These are phyloP conservation scores for Globisporangium lucens DNA, from an alignment of 352 stramenopile genomes.

Conservation along the genomic window DNA sequence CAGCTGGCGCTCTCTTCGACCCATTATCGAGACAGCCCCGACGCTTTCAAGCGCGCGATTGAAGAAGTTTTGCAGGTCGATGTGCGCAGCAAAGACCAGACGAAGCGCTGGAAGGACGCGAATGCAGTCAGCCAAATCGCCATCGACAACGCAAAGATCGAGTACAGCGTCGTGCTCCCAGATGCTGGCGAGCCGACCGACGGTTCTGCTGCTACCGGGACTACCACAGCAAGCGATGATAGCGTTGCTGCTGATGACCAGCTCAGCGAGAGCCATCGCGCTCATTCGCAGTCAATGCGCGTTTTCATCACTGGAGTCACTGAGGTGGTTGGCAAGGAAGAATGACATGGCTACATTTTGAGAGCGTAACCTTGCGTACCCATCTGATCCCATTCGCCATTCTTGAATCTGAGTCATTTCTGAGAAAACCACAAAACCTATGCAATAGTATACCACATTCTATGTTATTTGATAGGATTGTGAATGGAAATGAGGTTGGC, in stretches of 20 bases:
- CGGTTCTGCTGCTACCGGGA: neutral
- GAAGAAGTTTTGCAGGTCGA: slow-evolving; percentile 69
- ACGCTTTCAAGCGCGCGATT: slow-evolving; percentile 41
- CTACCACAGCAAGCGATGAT: neutral
- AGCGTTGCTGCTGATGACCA: neutral
- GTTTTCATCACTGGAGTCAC: slow-evolving; percentile 7
- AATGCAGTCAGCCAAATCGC: slow-evolving; percentile 42
- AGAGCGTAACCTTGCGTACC: neutral
- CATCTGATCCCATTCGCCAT: neutral
- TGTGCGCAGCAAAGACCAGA: slow-evolving; percentile 77
- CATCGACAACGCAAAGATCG: slow-evolving; percentile 53
- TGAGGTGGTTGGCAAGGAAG: neutral
- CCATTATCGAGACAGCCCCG: slow-evolving; percentile 35
- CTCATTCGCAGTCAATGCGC: neutral
- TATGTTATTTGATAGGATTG: neutral
- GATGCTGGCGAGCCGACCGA: neutral
- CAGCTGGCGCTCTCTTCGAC: slow-evolving; percentile 36
- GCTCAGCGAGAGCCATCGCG: neutral
- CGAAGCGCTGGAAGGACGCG: slow-evolving; percentile 36
- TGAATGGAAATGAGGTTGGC: neutral
- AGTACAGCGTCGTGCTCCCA: slow-evolving; percentile 30
- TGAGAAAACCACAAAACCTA: neutral
- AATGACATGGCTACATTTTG: neutral
- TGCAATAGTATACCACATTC: neutral
- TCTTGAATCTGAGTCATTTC: neutral